Evolutionary conservation across 2,329 filamentous ascomycete genomes (phyloP).

Genomic region (Xylariomycetidae sp.): DNA sequence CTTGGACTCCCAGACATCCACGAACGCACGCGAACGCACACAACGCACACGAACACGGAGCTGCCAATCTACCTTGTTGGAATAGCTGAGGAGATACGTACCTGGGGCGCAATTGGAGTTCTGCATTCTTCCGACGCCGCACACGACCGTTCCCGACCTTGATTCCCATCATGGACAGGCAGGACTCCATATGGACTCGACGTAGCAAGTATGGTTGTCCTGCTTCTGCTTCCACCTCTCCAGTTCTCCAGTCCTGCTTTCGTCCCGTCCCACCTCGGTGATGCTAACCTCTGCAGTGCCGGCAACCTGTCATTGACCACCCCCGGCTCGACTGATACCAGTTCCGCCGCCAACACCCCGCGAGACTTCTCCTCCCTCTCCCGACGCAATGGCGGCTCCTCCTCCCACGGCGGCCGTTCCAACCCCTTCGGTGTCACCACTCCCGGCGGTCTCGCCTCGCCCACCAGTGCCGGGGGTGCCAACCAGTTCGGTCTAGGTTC

Average conservation of each 20-base stretch:
- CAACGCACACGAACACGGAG: too few species aligned
- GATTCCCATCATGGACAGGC: conserved; percentile 48
- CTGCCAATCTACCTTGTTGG: too few species aligned
- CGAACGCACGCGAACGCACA: too few species aligned
- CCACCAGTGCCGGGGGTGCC: conserved; percentile 58
- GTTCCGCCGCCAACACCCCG: too few species aligned
- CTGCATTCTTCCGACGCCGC: too few species aligned
- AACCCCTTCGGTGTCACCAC: conserved; percentile 76
- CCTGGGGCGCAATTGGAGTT: too few species aligned
- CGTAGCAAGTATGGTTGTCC: conserved; percentile 66
- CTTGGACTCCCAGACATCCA: too few species aligned
- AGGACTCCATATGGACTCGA: conserved; percentile 61
- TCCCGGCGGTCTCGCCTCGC: conserved; percentile 65
- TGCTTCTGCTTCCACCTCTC: conserved; percentile 5
- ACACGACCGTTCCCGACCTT: background rate
- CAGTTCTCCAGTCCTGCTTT: background rate
- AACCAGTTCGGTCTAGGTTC: conserved; percentile 91
- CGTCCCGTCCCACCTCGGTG: background rate
- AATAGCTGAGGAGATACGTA: too few species aligned
- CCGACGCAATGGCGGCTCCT: conserved; percentile 59
- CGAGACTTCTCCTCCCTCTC: conserved; percentile 40
- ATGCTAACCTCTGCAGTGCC: conserved; percentile 43
- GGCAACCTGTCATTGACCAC: conserved; percentile 90
- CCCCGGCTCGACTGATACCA: conserved; percentile 42
- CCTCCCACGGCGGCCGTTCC: conserved; percentile 67